Percentiles rank a stretch among this genome's conserved stretches.
Conservation (phyloP, 192 early-diverging fungal genomes). For the Entomortierella lignicola region DNA sequence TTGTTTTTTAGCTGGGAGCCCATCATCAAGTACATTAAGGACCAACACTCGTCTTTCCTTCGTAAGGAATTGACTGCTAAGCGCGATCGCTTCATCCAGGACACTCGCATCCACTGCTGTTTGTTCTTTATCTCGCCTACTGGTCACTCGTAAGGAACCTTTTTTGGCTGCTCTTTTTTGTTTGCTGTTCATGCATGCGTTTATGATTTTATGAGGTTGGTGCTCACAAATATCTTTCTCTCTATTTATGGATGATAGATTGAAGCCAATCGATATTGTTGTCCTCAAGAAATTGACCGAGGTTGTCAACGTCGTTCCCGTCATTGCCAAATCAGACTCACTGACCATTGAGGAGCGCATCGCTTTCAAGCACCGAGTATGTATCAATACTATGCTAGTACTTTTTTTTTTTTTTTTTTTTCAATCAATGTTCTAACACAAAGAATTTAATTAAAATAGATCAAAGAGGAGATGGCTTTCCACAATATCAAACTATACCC, state of each 20-base stretch:
- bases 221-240: slow-evolving; percentile 22
- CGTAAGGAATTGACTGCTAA: slow-evolving; percentile 91
- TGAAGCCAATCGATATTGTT: slow-evolving; percentile 89
- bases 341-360: slow-evolving; percentile 86
- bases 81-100: slow-evolving; percentile 91
- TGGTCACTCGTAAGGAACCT: slow-evolving; percentile 82
- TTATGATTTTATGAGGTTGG: not conserved
- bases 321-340: slow-evolving; percentile 92
- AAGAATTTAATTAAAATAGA: slow-evolving; percentile 56
- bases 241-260: slow-evolving; percentile 57
- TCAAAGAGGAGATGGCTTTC: slow-evolving; percentile 91
- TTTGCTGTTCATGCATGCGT: not conserved
- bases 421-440: too few relatives aligned
- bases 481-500: slow-evolving; percentile 94
- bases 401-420: too few relatives aligned
- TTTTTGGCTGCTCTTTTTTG: not conserved
- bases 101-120: slow-evolving; percentile 95
- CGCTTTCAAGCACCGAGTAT: slow-evolving; percentile 81
- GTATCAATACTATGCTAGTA: slow-evolving; percentile 13
- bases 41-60: slow-evolving; percentile 96
- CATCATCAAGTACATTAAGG: slow-evolving; percentile 99
- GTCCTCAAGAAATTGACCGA: slow-evolving; percentile 87
- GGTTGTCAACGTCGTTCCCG: slow-evolving; percentile 88
- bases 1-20: slow-evolving; percentile 97
- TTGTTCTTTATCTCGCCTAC: slow-evolving; percentile 97